Evolutionary conservation across 1,139 yeast genomes (phyloP), one percentile per base, ranked within the genome.

Genomic region (Nakaseomyces glabratus): DNA sequence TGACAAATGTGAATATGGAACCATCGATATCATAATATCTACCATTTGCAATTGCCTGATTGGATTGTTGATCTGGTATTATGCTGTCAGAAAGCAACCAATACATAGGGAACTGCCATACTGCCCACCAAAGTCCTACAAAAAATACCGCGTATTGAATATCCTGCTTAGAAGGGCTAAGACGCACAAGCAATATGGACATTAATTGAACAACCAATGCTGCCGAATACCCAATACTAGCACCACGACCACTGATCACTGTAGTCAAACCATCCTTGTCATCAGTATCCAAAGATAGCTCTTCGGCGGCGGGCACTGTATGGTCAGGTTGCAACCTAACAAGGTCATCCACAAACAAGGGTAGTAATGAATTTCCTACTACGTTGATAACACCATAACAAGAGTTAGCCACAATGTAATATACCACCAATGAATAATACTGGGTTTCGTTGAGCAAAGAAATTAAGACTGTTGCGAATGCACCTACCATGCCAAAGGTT

Each of bases 351-450:
- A 66, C 79, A 30, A 79, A 53, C 1, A 70, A 64, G 0, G 86
- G 84, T 23, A 79, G 52, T 42, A 72, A 70, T 1, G 86, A 74
- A 52, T 79, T 79, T n/a, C 84, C 85, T 41, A 84, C 76, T 9
- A 79, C 86, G 35, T 74, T 73, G 3, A 76, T 81, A 3, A 79
- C 81, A 1, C 88, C 86, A 56, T 71, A 78, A 15, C 79, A 69
- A n/a, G 77, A 63, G 46, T 76, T 78, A 1, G 82, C 76, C 0
- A 73, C 34, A 7, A 78, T 66, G 2, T 81, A 77, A 19, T 75
- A 56, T 1, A 71, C 18, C 0, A 82, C 69, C 1, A 82, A 73
- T 13, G 66, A 43, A 38, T 75, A 73, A 46, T 73, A 76, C 35
- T 70, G 69, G 21, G 60, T 51, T 1, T 65, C 54, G 3, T 60